Percentiles rank a stretch among this genome's conserved stretches.
Conservation (phyloP, 2,329 filamentous ascomycete genomes). For the Monosporascus ibericus region DNA sequence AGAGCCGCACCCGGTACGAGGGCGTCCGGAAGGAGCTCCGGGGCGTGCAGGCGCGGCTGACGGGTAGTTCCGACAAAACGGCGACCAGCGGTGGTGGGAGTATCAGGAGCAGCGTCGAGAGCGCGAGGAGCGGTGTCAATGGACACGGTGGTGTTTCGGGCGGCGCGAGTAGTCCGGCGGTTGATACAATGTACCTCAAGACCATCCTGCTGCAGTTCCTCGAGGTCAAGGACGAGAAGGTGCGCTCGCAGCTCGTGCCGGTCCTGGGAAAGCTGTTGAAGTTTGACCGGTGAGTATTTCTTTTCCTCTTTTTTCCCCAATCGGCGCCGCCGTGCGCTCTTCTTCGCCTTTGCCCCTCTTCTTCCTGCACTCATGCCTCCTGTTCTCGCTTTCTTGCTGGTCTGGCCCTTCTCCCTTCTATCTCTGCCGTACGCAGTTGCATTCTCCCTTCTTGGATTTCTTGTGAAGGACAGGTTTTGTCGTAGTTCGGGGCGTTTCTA, state of each 20-base stretch:
- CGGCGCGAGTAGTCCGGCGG: slow-evolving; percentile 17
- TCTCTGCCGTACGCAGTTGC: too few relatives aligned
- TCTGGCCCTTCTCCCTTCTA: neutral
- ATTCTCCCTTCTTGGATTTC: too few relatives aligned
- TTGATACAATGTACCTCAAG: slow-evolving; percentile 64
- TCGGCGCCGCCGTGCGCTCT: too few relatives aligned
- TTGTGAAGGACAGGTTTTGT: too few relatives aligned
- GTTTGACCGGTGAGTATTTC: slow-evolving; percentile 62
- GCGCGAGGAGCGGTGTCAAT: slow-evolving; percentile 37
- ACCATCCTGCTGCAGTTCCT: slow-evolving; percentile 77
- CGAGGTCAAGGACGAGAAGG: slow-evolving; percentile 71
- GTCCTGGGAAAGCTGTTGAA: slow-evolving; percentile 70
- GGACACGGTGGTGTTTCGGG: slow-evolving; percentile 9
- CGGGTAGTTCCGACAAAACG: slow-evolving; percentile 16
- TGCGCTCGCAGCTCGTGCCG: slow-evolving; percentile 70
- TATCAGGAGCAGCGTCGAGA: slow-evolving; percentile 39
- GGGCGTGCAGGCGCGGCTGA: slow-evolving; percentile 41
- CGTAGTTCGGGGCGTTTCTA: too few relatives aligned
- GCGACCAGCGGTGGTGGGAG: slow-evolving; percentile 22
- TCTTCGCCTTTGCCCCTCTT: neutral
- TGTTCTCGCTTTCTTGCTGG: neutral
- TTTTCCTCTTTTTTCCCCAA: neutral
- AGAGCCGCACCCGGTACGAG: slow-evolving; percentile 70
- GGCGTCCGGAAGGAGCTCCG: slow-evolving; percentile 67
- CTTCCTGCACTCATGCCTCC: neutral